These are phyloP conservation scores for Stephania yunnanensis DNA, from an alignment of 164 flowering plant species.

Conservation along the genomic window DNA sequence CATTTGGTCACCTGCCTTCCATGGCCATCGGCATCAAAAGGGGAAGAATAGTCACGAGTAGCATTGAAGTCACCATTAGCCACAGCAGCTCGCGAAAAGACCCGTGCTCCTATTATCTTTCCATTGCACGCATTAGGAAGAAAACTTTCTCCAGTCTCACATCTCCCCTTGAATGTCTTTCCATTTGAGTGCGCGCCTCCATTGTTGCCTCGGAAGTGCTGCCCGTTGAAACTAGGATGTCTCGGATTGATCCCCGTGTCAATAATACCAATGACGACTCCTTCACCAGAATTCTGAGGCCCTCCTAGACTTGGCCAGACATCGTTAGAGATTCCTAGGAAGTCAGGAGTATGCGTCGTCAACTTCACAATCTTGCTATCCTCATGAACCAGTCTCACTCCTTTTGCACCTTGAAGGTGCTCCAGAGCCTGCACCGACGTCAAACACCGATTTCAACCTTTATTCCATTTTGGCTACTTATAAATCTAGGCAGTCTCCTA, in stretches of 20 bases:
- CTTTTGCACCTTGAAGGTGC: constrained; percentile 25
- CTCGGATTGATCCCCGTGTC: constrained; percentile 54
- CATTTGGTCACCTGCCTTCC: constrained; percentile 41
- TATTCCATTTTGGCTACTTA: too few species aligned
- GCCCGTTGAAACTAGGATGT: constrained; percentile 43
- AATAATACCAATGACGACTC: constrained; percentile 48
- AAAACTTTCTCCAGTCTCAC: constrained; percentile 31
- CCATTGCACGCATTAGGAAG: constrained; percentile 36
- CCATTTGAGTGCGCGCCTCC: not conserved
- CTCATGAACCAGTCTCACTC: constrained; percentile 37
- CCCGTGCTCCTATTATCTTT: constrained; percentile 51
- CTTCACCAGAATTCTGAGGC: constrained; percentile 36
- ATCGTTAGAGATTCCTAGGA: constrained; percentile 36
- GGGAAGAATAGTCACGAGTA: constrained; percentile 45
- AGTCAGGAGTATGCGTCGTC: constrained; percentile 50
- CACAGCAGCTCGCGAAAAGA: constrained; percentile 43
- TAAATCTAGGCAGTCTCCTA: not conserved
- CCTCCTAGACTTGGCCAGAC: constrained; percentile 51
- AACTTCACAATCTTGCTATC: constrained; percentile 44
- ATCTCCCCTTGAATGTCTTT: constrained; percentile 42
- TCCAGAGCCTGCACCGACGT: constrained; percentile 27
- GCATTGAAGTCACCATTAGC: constrained; percentile 47
- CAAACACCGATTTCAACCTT: not conserved
- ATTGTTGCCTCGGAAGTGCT: constrained; percentile 1
- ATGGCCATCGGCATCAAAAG: constrained; percentile 64